Conservation (phyloP, 805 yeast genomes). For the Metschnikowia matae region DNA sequence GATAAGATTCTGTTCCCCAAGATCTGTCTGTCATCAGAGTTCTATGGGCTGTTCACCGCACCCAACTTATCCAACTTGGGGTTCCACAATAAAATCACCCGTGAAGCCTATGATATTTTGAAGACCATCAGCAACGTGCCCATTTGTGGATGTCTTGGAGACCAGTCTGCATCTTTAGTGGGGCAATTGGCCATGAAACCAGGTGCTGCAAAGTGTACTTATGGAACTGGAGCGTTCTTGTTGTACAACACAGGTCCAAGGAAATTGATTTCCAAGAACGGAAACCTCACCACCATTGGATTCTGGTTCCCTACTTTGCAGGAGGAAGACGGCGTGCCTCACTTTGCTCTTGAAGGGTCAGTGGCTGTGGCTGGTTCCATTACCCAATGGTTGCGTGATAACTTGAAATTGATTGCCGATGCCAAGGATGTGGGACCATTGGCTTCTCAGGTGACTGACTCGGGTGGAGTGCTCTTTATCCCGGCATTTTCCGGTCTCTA, state of each 20-base stretch:
- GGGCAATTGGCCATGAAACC: conserved; percentile 83
- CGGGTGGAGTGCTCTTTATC: conserved; percentile 91
- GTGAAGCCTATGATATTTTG: conserved; percentile 49
- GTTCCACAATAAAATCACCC: conserved; percentile 47
- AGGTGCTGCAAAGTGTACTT: conserved; percentile 92
- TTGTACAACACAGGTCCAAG: conserved; percentile 79
- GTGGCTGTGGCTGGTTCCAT: conserved; percentile 95
- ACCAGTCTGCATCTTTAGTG: conserved; percentile 88
- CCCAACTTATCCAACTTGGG: conserved; percentile 55
- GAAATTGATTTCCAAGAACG: conserved; percentile 69
- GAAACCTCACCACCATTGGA: conserved; percentile 85
- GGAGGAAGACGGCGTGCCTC: conserved; percentile 53
- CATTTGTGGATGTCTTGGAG: conserved; percentile 87
- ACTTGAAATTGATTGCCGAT: conserved; percentile 72
- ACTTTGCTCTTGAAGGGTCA: conserved; percentile 90
- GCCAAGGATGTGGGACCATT: conserved; percentile 89
- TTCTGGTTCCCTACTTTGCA: conserved; percentile 75
- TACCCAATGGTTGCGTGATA: conserved; percentile 91
- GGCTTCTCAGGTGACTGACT: conserved; percentile 72
- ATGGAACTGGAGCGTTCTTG: conserved; percentile 93
- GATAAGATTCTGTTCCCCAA: conserved; percentile 64
- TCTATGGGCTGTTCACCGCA: conserved; percentile 65
- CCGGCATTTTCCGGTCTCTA: conserved; percentile 93
- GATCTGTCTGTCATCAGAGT: conserved; percentile 73
- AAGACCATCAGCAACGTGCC: conserved; percentile 58